Percentiles rank a stretch among this genome's conserved stretches.
Evolutionary conservation across 805 yeast genomes (phyloP).

Genomic region (Wickerhamiella occidentalis): DNA sequence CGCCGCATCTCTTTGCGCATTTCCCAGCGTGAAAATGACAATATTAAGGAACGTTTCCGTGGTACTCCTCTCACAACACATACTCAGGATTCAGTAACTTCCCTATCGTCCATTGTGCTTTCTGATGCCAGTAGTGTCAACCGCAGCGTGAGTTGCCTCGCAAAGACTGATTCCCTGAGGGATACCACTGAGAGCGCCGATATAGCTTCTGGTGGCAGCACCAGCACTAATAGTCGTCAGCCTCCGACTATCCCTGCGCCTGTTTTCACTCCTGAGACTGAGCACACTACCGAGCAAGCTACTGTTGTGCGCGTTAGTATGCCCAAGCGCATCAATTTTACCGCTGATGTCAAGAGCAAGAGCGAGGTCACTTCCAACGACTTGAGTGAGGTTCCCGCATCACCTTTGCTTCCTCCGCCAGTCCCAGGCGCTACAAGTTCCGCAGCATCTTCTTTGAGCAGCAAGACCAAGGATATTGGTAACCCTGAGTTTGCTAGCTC

Average conservation of each 20-base stretch:
- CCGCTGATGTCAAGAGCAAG: slow-evolving; percentile 4
- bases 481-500: slow-evolving; percentile 1
- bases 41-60: slow-evolving; percentile 5
- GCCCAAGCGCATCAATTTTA: slow-evolving; percentile 9
- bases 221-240: not conserved
- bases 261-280: not conserved
- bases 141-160: not conserved
- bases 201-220: not conserved
- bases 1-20: slow-evolving; percentile 7
- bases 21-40: slow-evolving; percentile 5
- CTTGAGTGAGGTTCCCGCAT: slow-evolving; percentile 9
- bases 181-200: not conserved
- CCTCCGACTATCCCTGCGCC: slow-evolving; percentile 10
- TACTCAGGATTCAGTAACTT: not conserved
- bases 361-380: not conserved
- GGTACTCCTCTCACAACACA: slow-evolving; percentile 1
- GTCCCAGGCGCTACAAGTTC: not conserved
- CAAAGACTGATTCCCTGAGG: not conserved
- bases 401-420: not conserved
- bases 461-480: not conserved
- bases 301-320: slow-evolving; percentile 11
- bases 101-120: not conserved
- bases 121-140: slow-evolving; percentile 6
- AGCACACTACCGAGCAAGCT: not conserved
- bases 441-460: no score